Percentiles rank a stretch among this genome's conserved stretches.
Evolutionary conservation across 306 rosid species (phyloP).

Genomic region (Prunus persica): Prunus_persica_NCBIv2 NC_034012.1:4547501-4548000

Average conservation of each 20-base stretch:
- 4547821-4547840: conserved; percentile 17
- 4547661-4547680: conserved; percentile 18
- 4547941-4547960: conserved; percentile 11
- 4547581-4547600: conserved; percentile 8
- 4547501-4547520: conserved; percentile 48
- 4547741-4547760: no score
- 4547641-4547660: conserved; percentile 19
- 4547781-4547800: conserved; percentile 19
- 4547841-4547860: conserved; percentile 17
- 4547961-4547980: conserved; percentile 14
- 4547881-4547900: not conserved
- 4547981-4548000: conserved; percentile 16
- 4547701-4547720: conserved; percentile 10
- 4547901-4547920: not conserved
- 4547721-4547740: conserved; percentile 17
- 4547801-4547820: conserved; percentile 8
- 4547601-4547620: conserved; percentile 13
- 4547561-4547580: conserved; percentile 33
- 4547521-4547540: conserved; percentile 26
- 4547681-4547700: conserved; percentile 17
- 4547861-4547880: not conserved
- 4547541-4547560: conserved; percentile 31
- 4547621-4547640: conserved; percentile 21
- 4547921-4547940: conserved; percentile 12
- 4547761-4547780: no score